Base-by-base conservation (phyloP, 1,139 yeast species). In the Hemisphaericaspora subhashii region DNA sequence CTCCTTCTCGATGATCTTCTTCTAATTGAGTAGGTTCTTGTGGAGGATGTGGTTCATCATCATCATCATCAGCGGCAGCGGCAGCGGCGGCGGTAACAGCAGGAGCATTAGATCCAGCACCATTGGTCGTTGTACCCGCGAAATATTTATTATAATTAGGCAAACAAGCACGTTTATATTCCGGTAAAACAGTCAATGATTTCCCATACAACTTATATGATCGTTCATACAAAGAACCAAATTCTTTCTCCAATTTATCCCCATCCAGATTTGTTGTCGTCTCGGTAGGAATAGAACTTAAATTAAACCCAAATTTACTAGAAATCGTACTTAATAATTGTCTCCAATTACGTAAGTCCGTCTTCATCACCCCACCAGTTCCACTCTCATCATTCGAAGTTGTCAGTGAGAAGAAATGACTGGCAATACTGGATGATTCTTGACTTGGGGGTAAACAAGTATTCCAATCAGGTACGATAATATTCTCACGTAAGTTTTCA, bases 381-480 rank as follows among this genome's bases (percentile, higher is more conserved):
- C n/a, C n/a, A 12, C n/a, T 29, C 35, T 48, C 24, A 45, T 70
- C 75, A 24, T 24, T 24, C 12, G 27, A 24, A 13, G 27, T 24
- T 5, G 15, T 24, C 27, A 30, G 27, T 9, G 27, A 24, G 27
- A 24, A 24, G 12, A 24, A 24, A 59, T 50, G 31, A 50, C 53
- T 5, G 53, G 42, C 18, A 38, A 34, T 31, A 49, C 45, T 21
- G 29, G 43, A 31, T 22, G 32, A n/a, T 16, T 47, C 5, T 5
- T 59, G 48, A n/a, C 63, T 72, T 9, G 42, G 45, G 0, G 73
- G 72, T 17, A 72, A 54, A 43, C 77, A 71, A 34, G 48, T 52
- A 22, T 60, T 54, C 77, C 77, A 72, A 37, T 61, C 60, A 4
- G 77, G 77, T 3, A 72, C 77, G 33, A 72, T 67, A 12, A 64